A percentile compares a stretch with the other conserved stretches of the same genome.
Conservation (phyloP, 305 asterid species). For the Ilex paraguariensis region DNA sequence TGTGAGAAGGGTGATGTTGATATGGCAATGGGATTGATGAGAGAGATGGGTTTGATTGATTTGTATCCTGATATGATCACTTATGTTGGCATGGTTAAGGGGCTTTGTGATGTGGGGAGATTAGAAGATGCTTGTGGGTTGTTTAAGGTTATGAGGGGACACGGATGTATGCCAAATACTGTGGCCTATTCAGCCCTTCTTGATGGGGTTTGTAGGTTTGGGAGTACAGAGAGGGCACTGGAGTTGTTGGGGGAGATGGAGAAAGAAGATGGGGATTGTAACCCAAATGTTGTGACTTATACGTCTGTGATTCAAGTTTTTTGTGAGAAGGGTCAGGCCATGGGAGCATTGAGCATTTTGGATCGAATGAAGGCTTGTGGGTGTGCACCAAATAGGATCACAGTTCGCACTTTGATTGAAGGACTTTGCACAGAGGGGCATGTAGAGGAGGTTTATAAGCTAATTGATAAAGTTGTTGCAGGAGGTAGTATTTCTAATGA, state of each 20-base stretch:
- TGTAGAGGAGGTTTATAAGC: conserved; percentile 46
- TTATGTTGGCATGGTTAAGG: conserved; percentile 49
- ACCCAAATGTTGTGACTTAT: conserved; percentile 66
- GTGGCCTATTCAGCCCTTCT: conserved; percentile 57
- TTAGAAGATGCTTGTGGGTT: conserved; percentile 55
- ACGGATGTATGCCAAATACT: conserved; percentile 58
- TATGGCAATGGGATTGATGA: conserved; percentile 58
- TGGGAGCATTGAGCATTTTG: conserved; percentile 51
- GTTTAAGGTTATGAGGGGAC: conserved; percentile 53
- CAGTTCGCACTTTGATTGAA: conserved; percentile 45
- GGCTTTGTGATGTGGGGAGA: conserved; percentile 64
- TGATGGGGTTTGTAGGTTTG: conserved; percentile 66
- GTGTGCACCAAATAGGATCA: conserved; percentile 50
- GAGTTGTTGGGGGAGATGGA: conserved; percentile 61
- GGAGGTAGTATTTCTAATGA: conserved; percentile 27
- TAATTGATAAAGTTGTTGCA: conserved; percentile 42
- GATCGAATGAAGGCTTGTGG: conserved; percentile 48
- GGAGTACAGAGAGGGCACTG: conserved; percentile 57
- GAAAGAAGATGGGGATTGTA: conserved; percentile 38
- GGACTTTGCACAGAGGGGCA: conserved; percentile 66
- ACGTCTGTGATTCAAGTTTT: conserved; percentile 64
- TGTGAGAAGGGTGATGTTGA: conserved; percentile 48
- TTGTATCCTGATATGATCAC: conserved; percentile 70
- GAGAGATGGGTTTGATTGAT: conserved; percentile 65
- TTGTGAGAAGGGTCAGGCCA: conserved; percentile 44